These are phyloP conservation scores for Blastocystis sp. DNA, from an alignment of 352 stramenopile species.

Conservation along the genomic window DNA sequence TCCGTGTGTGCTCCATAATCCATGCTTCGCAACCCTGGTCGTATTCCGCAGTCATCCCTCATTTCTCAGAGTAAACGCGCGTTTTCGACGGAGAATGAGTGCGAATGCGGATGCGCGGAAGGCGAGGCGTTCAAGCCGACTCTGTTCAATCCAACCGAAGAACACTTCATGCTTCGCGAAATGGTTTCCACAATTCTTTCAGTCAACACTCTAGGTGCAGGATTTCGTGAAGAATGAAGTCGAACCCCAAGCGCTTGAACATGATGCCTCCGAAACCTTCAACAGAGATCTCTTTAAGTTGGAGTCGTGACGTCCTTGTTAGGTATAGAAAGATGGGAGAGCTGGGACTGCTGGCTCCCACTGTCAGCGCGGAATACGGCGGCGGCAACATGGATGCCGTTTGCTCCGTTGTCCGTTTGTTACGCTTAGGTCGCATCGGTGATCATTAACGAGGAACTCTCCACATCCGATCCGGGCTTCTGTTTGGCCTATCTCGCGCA, in stretches of 20 bases:
- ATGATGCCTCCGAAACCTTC: constrained; percentile 93
- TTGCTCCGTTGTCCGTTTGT: not conserved
- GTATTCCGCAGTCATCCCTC: not conserved
- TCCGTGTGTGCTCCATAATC: not conserved
- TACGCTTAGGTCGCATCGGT: constrained; percentile 80
- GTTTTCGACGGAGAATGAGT: not conserved
- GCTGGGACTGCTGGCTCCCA: constrained; percentile 91
- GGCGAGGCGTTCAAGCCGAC: not conserved
- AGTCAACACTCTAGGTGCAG: constrained; percentile 14
- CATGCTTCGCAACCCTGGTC: not conserved
- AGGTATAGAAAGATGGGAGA: constrained; percentile 81
- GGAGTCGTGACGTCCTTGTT: not conserved
- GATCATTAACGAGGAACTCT: constrained; percentile 90
- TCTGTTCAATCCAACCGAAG: constrained; percentile 83
- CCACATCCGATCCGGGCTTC: constrained; percentile 93
- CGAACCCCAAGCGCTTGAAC: constrained; percentile 90
- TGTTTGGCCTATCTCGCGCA: constrained; percentile 91
- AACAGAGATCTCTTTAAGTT: constrained; percentile 88
- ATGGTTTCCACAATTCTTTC: constrained; percentile 79
- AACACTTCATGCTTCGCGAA: constrained; percentile 83
- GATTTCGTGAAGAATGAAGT: constrained; percentile 90
- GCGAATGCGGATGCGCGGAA: not conserved
- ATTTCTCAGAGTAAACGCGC: not conserved
- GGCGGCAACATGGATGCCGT: constrained; percentile 89
- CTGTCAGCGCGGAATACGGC: constrained; percentile 89